phyloP scores from a whole-genome alignment of 352 stramenopile species.

The Phytophthora pinifolia region DNA sequence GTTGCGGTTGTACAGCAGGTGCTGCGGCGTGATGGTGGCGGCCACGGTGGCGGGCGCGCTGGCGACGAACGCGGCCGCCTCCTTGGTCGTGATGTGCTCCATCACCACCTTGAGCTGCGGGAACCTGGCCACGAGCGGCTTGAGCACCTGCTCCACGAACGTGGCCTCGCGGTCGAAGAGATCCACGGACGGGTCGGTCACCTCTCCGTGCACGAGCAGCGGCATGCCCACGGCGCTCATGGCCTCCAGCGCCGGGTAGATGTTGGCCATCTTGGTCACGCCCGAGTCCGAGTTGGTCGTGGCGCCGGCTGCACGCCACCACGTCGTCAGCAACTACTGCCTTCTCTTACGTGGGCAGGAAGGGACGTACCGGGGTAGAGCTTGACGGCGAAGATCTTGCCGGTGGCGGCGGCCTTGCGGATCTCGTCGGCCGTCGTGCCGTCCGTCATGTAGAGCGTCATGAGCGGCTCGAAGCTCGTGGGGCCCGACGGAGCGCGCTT shows the following conservation, averaged over 20 bases:
- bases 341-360: not conserved
- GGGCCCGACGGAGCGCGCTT: conserved; percentile 24
- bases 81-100: conserved; percentile 98
- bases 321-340: conserved; percentile 1
- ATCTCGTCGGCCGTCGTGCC: conserved; percentile 97
- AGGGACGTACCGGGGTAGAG: conserved; percentile 92
- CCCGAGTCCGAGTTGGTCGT: conserved; percentile 99
- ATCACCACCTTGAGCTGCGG: conserved; percentile 98
- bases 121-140: conserved; percentile 92
- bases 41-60: conserved; percentile 90
- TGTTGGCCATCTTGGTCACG: conserved; percentile 96
- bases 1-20: conserved; percentile 99
- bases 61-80: conserved; percentile 95
- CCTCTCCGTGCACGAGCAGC: conserved; percentile 96
- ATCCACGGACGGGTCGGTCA: conserved; percentile 94
- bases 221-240: conserved; percentile 90
- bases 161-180: conserved; percentile 98
- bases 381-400: conserved; percentile 95
- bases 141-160: conserved; percentile 97
- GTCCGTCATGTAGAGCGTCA: conserved; percentile 99
- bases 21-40: conserved; percentile 99
- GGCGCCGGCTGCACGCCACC: conserved; percentile 74
- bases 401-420: conserved; percentile 81
- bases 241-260: conserved; percentile 83
- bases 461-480: conserved; percentile 91